Percentiles rank a stretch among this genome's conserved stretches.
phyloP scores from a whole-genome alignment of 169 alveolate genomes.

The Eimeria zaria region DNA sequence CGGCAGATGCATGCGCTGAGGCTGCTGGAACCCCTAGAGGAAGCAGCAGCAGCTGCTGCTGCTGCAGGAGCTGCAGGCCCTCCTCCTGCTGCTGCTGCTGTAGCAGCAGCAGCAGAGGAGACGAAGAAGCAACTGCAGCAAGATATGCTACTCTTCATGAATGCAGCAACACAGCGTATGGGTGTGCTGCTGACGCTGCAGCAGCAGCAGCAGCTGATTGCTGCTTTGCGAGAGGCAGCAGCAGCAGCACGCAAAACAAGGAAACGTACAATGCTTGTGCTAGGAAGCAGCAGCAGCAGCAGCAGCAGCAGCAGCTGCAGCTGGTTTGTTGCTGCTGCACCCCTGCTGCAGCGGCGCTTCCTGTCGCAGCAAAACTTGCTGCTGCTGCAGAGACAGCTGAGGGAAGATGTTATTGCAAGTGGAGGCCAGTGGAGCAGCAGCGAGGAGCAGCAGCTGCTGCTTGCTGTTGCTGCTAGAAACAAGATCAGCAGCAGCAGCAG shows the following conservation, averaged over 20 bases:
- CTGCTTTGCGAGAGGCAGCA: constrained; percentile 29
- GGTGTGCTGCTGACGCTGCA: constrained; percentile 42
- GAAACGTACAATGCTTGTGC: neutral
- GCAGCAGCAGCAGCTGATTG: constrained; percentile 54
- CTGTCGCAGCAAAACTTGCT: constrained; percentile 22
- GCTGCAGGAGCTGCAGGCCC: neutral
- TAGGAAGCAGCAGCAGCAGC: constrained; percentile 41
- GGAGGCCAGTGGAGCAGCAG: constrained; percentile 8
- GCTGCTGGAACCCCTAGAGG: constrained; percentile 35
- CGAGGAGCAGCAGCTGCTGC: constrained; percentile 61
- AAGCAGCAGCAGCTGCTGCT: constrained; percentile 58
- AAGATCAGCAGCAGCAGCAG: constrained; percentile 32
- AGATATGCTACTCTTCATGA: neutral
- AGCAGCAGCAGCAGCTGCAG: constrained; percentile 49
- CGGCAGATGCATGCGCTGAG: constrained; percentile 60
- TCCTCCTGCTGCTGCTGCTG: constrained; percentile 51
- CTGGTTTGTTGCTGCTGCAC: constrained; percentile 54
- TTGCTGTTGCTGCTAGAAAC: constrained; percentile 13
- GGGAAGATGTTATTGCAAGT: neutral
- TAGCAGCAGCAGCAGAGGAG: neutral
- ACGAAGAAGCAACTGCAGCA: constrained; percentile 33
- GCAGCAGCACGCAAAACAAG: constrained; percentile 40
- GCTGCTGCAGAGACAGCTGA: constrained; percentile 44
- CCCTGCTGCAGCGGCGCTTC: constrained; percentile 65
- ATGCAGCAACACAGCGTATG: neutral